Evolutionary conservation across 1,284 basidiomycete species (phyloP), one percentile per base, ranked within the genome.

Genomic region (Pyrrhoderma lamaoense): DNA sequence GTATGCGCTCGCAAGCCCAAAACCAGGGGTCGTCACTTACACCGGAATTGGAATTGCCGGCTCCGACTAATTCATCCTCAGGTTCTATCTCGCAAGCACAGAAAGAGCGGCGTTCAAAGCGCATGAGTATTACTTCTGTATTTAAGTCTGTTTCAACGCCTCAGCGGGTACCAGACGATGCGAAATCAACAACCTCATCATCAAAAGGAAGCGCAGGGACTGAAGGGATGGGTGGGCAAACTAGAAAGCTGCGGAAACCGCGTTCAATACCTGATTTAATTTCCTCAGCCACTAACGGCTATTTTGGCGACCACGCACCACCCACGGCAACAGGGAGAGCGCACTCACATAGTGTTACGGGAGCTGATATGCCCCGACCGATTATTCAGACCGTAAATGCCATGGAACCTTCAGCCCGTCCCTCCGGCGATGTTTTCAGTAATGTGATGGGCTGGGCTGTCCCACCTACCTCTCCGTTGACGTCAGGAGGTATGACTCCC

Each of bases 331-430:
- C 73, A 0, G 80, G 80, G 25, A 77, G 85, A 19, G 76, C 72
- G 2, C 85, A 88, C 60, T 87, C 85, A 4, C 80, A 87, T 56
- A 88, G 84, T 61, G 85, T 89, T 16, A 88, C 85, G 0, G 79
- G 79, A 5, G 80, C 76, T 14, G 85, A 89, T 56, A 70, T 79
- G 45, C 73, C 76, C 27, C 74, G 73, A 18, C 65, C 67, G 38
- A 56, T 63, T 51, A 42, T 49, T 60, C 57, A 64, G 48, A 54
- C 62, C 9, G 55, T 49, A 2, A 59, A 57, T 49, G 43, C 43
- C 14, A 9, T 23, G 5, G 51, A 52, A 44, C 3, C 45, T 19
- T 34, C 45, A 19, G 23, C 45, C 9, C 49, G 51, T 8, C 53
- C 57, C n/a, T 8, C 38, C 8, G 70, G 71, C 9, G 86, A 89